These are phyloP conservation scores for Rhynchosporium agropyri DNA, from an alignment of 2,329 filamentous ascomycete species.

Conservation along the genomic window DNA sequence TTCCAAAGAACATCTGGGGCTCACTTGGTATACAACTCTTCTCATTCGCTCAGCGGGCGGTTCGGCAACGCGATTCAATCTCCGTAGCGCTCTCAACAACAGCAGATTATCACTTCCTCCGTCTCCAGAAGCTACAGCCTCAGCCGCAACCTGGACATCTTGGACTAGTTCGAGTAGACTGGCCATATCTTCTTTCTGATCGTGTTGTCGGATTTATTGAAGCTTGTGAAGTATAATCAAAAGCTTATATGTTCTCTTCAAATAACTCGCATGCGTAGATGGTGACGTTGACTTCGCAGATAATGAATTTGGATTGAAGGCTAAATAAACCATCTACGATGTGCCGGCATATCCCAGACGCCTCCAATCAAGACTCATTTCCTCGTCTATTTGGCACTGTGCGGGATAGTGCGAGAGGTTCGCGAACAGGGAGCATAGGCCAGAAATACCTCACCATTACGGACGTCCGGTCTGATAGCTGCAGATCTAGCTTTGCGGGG, in stretches of 20 bases:
- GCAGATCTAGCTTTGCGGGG: background rate
- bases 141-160: slow-evolving; percentile 18
- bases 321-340: no score
- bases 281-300: no score
- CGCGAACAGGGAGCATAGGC: background rate
- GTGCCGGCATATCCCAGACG: no score
- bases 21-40: slow-evolving; percentile 20
- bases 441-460: background rate
- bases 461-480: slow-evolving; percentile 1
- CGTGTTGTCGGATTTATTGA: no score
- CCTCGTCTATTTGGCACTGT: no score
- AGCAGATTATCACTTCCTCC: slow-evolving; percentile 1
- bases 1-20: background rate
- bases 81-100: slow-evolving; percentile 21
- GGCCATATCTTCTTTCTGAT: background rate
- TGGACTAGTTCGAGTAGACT: slow-evolving; percentile 10
- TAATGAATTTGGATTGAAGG: no score
- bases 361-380: no score
- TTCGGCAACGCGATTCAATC: slow-evolving; percentile 19
- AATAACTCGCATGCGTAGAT: no score
- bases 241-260: no score
- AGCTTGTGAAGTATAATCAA: no score
- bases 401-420: background rate
- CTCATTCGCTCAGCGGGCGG: slow-evolving; percentile 20
- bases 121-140: slow-evolving; percentile 13